Conservation (phyloP, 306 rosid genomes). For the Lathyrus aphaca region DNA sequence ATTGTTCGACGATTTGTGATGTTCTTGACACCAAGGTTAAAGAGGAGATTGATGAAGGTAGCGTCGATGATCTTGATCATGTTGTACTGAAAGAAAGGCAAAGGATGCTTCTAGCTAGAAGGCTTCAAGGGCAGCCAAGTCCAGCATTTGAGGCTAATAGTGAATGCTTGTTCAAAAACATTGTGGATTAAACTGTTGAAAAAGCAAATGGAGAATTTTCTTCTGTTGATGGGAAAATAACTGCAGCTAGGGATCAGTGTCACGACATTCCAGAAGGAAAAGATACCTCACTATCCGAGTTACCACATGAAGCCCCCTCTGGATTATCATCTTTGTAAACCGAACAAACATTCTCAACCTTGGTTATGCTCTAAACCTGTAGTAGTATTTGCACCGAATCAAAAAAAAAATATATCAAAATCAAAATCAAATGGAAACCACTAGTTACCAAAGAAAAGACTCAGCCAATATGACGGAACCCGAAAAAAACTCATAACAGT, state of each 20-base stretch:
- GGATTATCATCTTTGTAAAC: conserved; percentile 37
- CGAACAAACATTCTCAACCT: too few species aligned
- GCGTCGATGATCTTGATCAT: conserved; percentile 63
- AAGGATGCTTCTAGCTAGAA: conserved; percentile 68
- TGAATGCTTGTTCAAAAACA: conserved; percentile 38
- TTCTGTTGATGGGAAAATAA: conserved; percentile 34
- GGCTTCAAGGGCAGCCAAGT: conserved; percentile 40
- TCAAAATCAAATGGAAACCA: too few species aligned
- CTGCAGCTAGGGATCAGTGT: conserved; percentile 35
- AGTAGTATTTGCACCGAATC: too few species aligned
- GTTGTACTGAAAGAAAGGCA: conserved; percentile 65
- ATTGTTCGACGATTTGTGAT: conserved; percentile 31
- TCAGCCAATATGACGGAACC: too few species aligned
- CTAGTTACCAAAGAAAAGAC: too few species aligned
- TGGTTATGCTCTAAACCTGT: too few species aligned
- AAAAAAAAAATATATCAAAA: too few species aligned
- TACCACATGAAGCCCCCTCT: conserved; percentile 22
- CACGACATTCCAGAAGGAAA: conserved; percentile 41
- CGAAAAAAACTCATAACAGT: too few species aligned
- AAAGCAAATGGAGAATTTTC: conserved; percentile 39
- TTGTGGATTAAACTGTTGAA: conserved; percentile 37
- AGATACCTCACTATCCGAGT: conserved; percentile 40
- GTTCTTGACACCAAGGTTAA: conserved; percentile 48
- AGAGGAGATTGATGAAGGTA: conserved; percentile 50
- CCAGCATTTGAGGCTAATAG: conserved; percentile 46